These are phyloP conservation scores for Salpingoeca rosetta DNA, from an alignment of 78 protist species.

Conservation along the genomic window DNA sequence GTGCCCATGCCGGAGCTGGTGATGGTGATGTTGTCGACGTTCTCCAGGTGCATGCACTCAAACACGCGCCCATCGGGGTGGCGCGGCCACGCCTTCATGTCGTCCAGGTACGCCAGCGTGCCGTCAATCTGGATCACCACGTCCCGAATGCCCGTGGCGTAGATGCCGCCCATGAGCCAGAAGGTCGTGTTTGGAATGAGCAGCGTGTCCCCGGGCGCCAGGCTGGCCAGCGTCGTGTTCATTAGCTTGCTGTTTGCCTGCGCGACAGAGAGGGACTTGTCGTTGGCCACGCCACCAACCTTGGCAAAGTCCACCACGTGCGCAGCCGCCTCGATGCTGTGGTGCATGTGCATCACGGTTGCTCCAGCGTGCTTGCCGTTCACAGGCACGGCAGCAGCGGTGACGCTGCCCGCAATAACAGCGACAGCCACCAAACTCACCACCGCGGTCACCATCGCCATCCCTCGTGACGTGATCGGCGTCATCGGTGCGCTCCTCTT, in stretches of 20 bases:
- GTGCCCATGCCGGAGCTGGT: constrained; percentile 25
- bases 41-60: constrained; percentile 24
- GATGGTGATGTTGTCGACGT: constrained; percentile 30
- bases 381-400: too few relatives aligned
- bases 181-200: constrained; percentile 33
- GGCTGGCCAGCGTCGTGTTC: constrained; percentile 7
- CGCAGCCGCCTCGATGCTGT: too few relatives aligned
- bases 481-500: too few relatives aligned
- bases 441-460: too few relatives aligned
- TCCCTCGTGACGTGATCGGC: too few relatives aligned
- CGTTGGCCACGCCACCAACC: too few relatives aligned
- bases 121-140: constrained; percentile 37
- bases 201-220: constrained; percentile 34
- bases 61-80: constrained; percentile 17
- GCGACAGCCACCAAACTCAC: too few relatives aligned
- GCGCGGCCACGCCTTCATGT: constrained; percentile 23
- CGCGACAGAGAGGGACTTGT: too few relatives aligned
- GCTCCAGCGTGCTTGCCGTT: too few relatives aligned
- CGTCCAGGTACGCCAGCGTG: constrained; percentile 23
- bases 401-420: too few relatives aligned
- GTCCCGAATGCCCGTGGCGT: constrained; percentile 12
- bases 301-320: too few relatives aligned
- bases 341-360: too few relatives aligned
- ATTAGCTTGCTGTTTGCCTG: constrained; percentile 20
- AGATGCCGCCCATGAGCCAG: constrained; percentile 43